Base-by-base conservation (phyloP, 2,329 filamentous ascomycete genomes). In the Sporothrix protearum region DNA sequence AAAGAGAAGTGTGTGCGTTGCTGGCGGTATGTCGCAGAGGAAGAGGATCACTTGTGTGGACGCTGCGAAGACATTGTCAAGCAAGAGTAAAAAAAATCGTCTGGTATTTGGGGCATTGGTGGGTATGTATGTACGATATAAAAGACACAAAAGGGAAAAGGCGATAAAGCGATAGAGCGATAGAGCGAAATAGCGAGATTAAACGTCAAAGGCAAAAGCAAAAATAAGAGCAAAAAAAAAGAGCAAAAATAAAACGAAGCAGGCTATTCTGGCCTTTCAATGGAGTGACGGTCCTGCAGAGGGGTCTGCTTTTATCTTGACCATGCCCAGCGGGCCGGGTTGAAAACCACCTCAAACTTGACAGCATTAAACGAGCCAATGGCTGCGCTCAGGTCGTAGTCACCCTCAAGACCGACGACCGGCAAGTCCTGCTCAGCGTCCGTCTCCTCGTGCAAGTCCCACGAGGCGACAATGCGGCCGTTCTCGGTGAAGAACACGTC, bases 21-120 rank as follows among this genome's bases (percentile, higher is more conserved):
- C 81, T 99, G 96, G 96, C 88, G 91, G 73, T 97, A 93, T 79
- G 85, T 91, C 30, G 89, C 91, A n/a, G 83, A 86, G n/a, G 81
- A 81, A 64, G 85, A 90, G 75, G 88, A 91, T 22, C 80, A 82
- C 51, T 81, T 97, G 22, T 98, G 95, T 80, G 81, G 80, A 66
- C 84, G 93, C 77, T 98, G 95, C 79, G 88, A 90, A 39, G 85
- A 88, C 14, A 87, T 91, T 47, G 85, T 95, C 9, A 64, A 9
- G 30, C 12, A 69, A 12, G 19, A 47, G 30, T 63, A 69, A 47
- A 53, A 25, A 8, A 9, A 22, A 2, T 25, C n/a, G n/a, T 53
- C 3, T 53, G n/a, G 49, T 22, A 53, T 53, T 53, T 53, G 28
- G 10, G 16, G 47, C 59, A 49, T 28, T 12, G 19, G 10, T 25